These are phyloP conservation scores for Carex arenaria DNA, from an alignment of 202 grass and related monocot species.

Conservation along the genomic window DNA sequence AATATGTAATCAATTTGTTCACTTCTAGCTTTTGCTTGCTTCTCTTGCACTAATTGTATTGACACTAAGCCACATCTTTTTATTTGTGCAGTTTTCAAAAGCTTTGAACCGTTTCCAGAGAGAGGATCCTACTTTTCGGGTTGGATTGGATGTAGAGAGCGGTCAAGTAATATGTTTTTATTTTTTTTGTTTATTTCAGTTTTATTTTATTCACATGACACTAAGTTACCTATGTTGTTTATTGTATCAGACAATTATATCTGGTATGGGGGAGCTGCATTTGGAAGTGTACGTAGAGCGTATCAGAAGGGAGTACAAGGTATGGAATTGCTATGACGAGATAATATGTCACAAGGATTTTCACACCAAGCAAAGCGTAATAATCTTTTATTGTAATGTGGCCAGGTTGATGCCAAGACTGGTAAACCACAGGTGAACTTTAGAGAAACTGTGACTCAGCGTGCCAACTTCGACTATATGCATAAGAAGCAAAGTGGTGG, in stretches of 20 bases:
- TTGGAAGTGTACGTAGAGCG: constrained; percentile 99
- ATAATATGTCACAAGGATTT: not conserved
- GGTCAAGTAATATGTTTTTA: constrained; percentile 56
- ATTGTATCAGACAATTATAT: constrained; percentile 81
- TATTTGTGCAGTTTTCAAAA: constrained; percentile 83
- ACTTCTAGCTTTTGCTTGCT: constrained; percentile 13
- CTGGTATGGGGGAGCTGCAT: constrained; percentile 98
- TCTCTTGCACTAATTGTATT: constrained; percentile 12
- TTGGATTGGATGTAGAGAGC: constrained; percentile 89
- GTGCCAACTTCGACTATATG: constrained; percentile 88
- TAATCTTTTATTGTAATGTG: not conserved
- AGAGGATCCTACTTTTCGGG: constrained; percentile 97
- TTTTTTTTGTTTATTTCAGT: not conserved
- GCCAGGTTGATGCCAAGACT: constrained; percentile 86
- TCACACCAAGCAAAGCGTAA: not conserved
- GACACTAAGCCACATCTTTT: constrained; percentile 24
- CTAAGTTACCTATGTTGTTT: constrained; percentile 15
- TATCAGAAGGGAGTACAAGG: constrained; percentile 94
- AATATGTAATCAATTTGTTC: constrained; percentile 2
- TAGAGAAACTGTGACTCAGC: constrained; percentile 85
- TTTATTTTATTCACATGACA: not conserved
- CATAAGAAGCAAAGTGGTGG: constrained; percentile 98
- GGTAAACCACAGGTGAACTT: constrained; percentile 97
- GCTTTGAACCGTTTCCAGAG: constrained; percentile 93
- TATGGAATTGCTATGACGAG: constrained; percentile 7